phyloP scores from a whole-genome alignment of 345 rosid genomes.

The Abelmoschus esculentus region DNA sequence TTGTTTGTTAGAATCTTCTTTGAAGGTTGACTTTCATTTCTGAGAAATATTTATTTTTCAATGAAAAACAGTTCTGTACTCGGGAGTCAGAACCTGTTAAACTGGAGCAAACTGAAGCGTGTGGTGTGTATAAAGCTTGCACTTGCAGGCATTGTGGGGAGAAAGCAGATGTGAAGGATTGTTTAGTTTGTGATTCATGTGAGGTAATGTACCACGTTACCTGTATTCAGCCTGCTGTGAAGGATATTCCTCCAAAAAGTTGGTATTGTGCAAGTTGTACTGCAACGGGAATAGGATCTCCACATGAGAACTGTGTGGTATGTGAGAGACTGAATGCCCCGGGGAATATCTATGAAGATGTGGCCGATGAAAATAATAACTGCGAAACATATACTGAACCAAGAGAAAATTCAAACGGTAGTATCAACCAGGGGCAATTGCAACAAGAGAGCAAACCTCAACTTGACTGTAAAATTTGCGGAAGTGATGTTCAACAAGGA shows the following conservation, averaged over 20 bases:
- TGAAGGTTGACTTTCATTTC: not conserved
- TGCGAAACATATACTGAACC: conserved; percentile 28
- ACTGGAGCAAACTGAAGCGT: conserved; percentile 34
- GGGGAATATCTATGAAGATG: conserved; percentile 19
- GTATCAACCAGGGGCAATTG: conserved; percentile 22
- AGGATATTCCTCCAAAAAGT: conserved; percentile 46
- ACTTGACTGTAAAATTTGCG: conserved; percentile 53
- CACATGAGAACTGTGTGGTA: conserved; percentile 64
- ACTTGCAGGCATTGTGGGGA: conserved; percentile 56
- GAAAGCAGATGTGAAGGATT: conserved; percentile 52
- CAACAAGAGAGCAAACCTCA: conserved; percentile 12
- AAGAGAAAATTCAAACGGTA: conserved; percentile 38
- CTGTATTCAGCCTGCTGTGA: conserved; percentile 64
- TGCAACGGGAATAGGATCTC: conserved; percentile 46
- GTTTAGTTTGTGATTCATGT: conserved; percentile 83
- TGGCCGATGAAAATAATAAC: conserved; percentile 20
- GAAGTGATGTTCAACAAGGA: conserved; percentile 30
- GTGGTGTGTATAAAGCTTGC: conserved; percentile 29
- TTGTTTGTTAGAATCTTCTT: not conserved
- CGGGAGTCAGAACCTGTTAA: conserved; percentile 35
- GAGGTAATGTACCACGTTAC: conserved; percentile 76
- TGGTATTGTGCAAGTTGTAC: conserved; percentile 79
- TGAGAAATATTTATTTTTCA: conserved; percentile 11
- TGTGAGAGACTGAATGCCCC: conserved; percentile 59
- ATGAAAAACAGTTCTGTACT: conserved; percentile 28